Evolutionary conservation across 768 basidiomycete species (phyloP), one percentile per base, ranked within the genome.

Genomic region (Pleurotus pulmonarius): DNA sequence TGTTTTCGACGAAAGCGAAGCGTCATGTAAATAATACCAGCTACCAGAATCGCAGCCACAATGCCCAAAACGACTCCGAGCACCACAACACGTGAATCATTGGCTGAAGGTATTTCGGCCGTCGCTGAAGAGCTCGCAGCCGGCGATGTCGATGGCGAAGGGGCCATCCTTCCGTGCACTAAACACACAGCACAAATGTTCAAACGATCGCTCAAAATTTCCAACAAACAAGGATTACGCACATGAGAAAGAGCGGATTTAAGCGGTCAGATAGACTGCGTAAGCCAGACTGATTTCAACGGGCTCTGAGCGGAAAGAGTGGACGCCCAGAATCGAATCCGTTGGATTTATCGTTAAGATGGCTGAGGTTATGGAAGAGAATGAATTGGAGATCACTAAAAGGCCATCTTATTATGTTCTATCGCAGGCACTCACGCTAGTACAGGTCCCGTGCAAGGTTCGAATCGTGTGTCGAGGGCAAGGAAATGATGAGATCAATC

Each of bases 11-110:
- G 71, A 18, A 70, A 59, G 15, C 70, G 70, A 26, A 75, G 53
- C 16, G 71, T 74, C 48, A 71, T 60, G 55, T 66, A 66, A 37
- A 72, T 61, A 43, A 72, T 58, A 25, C 64, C 67, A 12, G 58
- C 59, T n/a, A 75, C 58, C 12, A 75, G 58, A 16, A 71, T 40
- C 24, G 64, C 59, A 20, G 64, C 72, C n/a, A 71, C 52, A 11
- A 70, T 58, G 20, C 61, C 61, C 13, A 77, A 63, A 29, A 69
- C 62, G 43, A 71, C 65, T n/a, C 70, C 66, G 37, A 71, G 61
- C 7, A 64, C 61, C 16, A 67, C 55, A 18, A 69, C 60, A 7
- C 70, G 67, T 41, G 60, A 59, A 64, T 75, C 71, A 41, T 62
- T 66, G 56, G 56, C 55, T 45, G 20, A 39, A 13, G 51, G 38